A percentile compares a stretch with the other conserved stretches of the same genome.
phyloP scores from a whole-genome alignment of 495 filamentous ascomycete genomes.

The Xanthoparmelia taractica region DNA sequence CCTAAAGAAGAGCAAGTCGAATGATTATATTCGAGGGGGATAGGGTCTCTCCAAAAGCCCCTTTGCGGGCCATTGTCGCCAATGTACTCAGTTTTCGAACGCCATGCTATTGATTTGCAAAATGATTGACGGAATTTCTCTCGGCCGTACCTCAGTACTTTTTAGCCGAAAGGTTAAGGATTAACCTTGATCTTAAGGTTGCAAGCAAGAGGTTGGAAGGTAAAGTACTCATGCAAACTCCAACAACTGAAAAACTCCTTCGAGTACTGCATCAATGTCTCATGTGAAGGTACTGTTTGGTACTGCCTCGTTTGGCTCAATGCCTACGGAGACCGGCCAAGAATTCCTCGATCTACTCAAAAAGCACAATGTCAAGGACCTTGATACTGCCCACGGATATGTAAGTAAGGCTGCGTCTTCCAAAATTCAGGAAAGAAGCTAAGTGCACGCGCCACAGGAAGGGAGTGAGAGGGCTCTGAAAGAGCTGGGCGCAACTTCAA shows the following conservation, averaged over 20 bases:
- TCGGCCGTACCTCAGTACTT: no score
- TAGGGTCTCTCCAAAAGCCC: no score
- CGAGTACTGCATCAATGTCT: neutral
- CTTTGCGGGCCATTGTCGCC: no score
- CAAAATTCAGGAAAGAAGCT: constrained; percentile 7
- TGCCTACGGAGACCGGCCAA: constrained; percentile 7
- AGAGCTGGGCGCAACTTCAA: constrained; percentile 23
- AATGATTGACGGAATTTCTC: no score
- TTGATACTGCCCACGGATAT: constrained; percentile 35
- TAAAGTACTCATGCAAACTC: neutral
- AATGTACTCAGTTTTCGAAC: no score
- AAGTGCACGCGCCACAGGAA: constrained; percentile 11
- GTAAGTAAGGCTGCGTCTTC: constrained; percentile 15
- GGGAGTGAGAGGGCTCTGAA: constrained; percentile 32
- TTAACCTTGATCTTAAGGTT: no score
- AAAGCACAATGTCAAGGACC: constrained; percentile 28
- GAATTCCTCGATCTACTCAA: constrained; percentile 26
- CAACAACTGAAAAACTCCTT: neutral
- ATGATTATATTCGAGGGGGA: no score
- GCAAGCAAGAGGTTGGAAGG: no score
- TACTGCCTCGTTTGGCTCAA: neutral
- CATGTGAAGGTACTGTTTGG: constrained; percentile 7
- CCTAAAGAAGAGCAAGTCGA: no score
- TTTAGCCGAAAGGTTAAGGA: no score
- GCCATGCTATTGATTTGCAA: no score